Evolutionary conservation across 2,329 filamentous ascomycete species (phyloP).

Genomic region (Cercospora janseana): DNA sequence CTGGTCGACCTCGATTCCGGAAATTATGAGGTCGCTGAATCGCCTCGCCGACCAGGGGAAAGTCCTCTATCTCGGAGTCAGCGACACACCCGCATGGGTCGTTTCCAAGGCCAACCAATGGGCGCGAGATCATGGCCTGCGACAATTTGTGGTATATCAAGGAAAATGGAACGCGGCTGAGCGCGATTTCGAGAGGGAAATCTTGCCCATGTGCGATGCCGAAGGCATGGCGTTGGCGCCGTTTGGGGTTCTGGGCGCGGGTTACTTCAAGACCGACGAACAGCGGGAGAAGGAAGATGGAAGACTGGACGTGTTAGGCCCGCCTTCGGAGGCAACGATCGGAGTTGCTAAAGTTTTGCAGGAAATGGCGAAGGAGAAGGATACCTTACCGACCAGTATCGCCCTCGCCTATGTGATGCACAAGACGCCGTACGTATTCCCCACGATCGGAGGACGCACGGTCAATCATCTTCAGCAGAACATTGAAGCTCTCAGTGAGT

Average conservation of each 20-base stretch:
- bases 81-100: constrained; percentile 47
- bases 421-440: too few species aligned
- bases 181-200: constrained; percentile 47
- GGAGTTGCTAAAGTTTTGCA: too few species aligned
- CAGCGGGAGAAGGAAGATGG: constrained; percentile 42
- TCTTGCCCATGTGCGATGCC: constrained; percentile 43
- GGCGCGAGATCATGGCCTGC: constrained; percentile 40
- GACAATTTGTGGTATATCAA: constrained; percentile 39
- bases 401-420: constrained; percentile 70
- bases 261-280: constrained; percentile 46
- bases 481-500: too few species aligned
- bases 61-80: constrained; percentile 48
- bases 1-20: constrained; percentile 18
- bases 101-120: constrained; percentile 41
- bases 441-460: too few species aligned
- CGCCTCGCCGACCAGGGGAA: constrained; percentile 43
- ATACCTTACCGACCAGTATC: constrained; percentile 42
- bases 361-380: constrained; percentile 41
- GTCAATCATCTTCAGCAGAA: too few species aligned
- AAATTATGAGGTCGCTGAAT: constrained; percentile 47
- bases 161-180: constrained; percentile 44
- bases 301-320: constrained; percentile 36
- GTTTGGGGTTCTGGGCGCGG: constrained; percentile 51
- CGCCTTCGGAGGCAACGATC: too few species aligned
- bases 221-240: constrained; percentile 45